These are phyloP conservation scores for Cucumis melo DNA, from an alignment of 306 rosid species.

Conservation along the genomic window DNA sequence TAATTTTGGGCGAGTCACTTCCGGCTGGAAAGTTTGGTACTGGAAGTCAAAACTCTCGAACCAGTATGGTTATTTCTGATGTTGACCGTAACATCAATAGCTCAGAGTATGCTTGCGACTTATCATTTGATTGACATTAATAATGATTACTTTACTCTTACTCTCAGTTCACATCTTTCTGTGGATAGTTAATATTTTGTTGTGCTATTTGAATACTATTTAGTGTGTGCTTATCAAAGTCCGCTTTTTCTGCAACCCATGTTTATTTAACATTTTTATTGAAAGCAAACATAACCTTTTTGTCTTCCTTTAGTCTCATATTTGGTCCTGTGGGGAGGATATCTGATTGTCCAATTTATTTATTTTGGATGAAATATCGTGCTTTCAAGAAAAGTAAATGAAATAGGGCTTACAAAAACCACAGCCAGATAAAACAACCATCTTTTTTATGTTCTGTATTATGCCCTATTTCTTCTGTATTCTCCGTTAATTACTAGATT, in stretches of 20 bases:
- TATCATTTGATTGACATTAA: not conserved
- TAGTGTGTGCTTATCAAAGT: not conserved
- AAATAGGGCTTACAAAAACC: not conserved
- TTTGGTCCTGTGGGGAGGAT: too few relatives aligned
- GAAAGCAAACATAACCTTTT: too few relatives aligned
- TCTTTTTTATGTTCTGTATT: not conserved
- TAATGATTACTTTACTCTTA: not conserved
- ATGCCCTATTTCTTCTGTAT: not conserved
- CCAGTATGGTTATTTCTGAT: conserved; percentile 66
- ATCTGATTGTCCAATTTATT: not conserved
- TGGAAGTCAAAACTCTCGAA: conserved; percentile 65
- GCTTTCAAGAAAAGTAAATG: not conserved
- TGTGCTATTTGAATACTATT: not conserved
- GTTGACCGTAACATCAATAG: conserved; percentile 62
- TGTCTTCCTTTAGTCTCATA: too few relatives aligned
- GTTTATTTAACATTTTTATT: not conserved
- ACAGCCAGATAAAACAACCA: not conserved
- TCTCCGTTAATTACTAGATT: not conserved
- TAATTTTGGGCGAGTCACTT: conserved; percentile 72
- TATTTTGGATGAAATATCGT: not conserved
- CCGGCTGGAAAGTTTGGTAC: conserved; percentile 69
- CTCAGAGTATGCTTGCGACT: conserved; percentile 42
- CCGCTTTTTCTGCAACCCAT: not conserved
- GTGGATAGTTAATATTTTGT: not conserved
- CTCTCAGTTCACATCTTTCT: conserved; percentile 1